Evolutionary conservation across 2,329 filamentous ascomycete species (phyloP).

Genomic region (Sordariomycetes sp.): DNA sequence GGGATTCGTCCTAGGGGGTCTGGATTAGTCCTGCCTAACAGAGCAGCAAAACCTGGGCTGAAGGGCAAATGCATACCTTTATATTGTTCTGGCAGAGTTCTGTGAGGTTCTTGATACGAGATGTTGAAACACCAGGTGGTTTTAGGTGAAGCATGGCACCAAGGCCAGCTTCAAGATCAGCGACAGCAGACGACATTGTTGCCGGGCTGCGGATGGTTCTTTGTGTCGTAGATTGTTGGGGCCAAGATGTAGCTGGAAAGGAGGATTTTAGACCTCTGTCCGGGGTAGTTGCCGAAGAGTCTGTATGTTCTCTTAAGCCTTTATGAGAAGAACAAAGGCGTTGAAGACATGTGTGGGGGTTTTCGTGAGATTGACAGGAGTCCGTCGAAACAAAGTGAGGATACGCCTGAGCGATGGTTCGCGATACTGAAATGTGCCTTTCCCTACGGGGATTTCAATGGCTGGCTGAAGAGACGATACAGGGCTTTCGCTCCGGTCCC

Average conservation of each 20-base stretch:
- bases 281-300: too few relatives aligned
- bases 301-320: not conserved
- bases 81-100: slow-evolving; percentile 80
- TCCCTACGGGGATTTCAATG: not conserved
- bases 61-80: slow-evolving; percentile 49
- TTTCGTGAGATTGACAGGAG: too few relatives aligned
- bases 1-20: slow-evolving; percentile 63
- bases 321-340: not conserved
- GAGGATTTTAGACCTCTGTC: not conserved
- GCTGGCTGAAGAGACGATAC: not conserved
- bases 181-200: slow-evolving; percentile 56
- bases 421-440: not conserved
- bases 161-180: slow-evolving; percentile 81
- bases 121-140: slow-evolving; percentile 86
- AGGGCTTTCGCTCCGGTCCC: not conserved
- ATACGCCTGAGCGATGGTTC: not conserved
- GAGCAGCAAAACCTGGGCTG: not conserved
- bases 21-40: not conserved
- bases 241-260: not conserved
- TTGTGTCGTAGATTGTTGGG: not conserved
- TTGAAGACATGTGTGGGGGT: not conserved
- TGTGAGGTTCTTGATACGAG: slow-evolving; percentile 82
- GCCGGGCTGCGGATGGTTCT: not conserved
- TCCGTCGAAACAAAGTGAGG: not conserved
- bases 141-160: slow-evolving; percentile 88